phyloP scores from a whole-genome alignment of 1,139 yeast species.

The Wickerhamomyces sp. region DNA sequence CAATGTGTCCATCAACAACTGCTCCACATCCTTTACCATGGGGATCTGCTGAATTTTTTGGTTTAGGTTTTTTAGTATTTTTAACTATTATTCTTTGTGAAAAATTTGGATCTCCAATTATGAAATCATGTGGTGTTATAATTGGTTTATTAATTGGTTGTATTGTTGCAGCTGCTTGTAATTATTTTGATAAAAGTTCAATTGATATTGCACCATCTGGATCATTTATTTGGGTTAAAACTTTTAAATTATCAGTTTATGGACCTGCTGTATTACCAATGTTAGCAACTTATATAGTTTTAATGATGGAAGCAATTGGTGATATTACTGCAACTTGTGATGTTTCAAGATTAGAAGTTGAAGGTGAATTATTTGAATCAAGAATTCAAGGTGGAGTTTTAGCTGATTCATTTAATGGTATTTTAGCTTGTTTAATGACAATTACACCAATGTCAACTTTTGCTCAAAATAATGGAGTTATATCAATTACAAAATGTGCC shows the following conservation, averaged over 20 bases:
- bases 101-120: constrained; percentile 85
- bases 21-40: constrained; percentile 59
- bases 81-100: constrained; percentile 71
- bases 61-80: constrained; percentile 80
- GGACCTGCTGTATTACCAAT: constrained; percentile 87
- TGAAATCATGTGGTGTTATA: constrained; percentile 90
- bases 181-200: constrained; percentile 58
- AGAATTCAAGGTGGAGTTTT: constrained; percentile 88
- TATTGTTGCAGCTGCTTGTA: constrained; percentile 90
- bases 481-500: constrained; percentile 87
- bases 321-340: constrained; percentile 91
- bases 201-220: constrained; percentile 73
- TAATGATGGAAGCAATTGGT: constrained; percentile 91
- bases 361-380: constrained; percentile 74
- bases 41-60: constrained; percentile 85
- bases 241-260: constrained; percentile 68
- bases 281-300: constrained; percentile 72
- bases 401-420: constrained; percentile 71
- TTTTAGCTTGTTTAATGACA: constrained; percentile 68
- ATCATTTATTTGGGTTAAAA: constrained; percentile 82
- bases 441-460: constrained; percentile 83
- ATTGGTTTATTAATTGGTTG: constrained; percentile 82
- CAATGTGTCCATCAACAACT: constrained; percentile 38
- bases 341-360: constrained; percentile 77
- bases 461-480: constrained; percentile 94